phyloP scores from a whole-genome alignment of 768 basidiomycete genomes.

The Lepiota subincarnata region DNA sequence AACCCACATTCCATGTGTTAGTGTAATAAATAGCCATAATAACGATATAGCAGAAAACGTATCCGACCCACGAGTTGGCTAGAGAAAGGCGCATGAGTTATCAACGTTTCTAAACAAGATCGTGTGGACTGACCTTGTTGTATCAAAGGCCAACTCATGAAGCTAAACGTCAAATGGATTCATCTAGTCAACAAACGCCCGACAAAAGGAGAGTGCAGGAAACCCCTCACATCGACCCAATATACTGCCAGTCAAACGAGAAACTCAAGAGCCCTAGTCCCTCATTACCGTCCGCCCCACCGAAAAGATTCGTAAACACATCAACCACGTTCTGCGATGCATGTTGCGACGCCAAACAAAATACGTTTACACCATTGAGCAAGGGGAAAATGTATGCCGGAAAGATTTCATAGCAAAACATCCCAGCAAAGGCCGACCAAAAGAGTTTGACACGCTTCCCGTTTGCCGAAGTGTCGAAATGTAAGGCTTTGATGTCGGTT shows the following conservation, averaged over 20 bases:
- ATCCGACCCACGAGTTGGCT: slow-evolving; percentile 60
- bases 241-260: slow-evolving; percentile 70
- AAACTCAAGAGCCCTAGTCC: slow-evolving; percentile 58
- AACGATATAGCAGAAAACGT: slow-evolving; percentile 45
- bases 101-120: neutral
- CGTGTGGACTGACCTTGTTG: slow-evolving; percentile 45
- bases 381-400: slow-evolving; percentile 62
- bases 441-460: slow-evolving; percentile 47
- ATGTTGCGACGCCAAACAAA: slow-evolving; percentile 56
- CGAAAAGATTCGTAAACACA: slow-evolving; percentile 60
- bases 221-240: slow-evolving; percentile 37
- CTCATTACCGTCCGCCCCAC: slow-evolving; percentile 64
- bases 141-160: slow-evolving; percentile 48
- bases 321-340: slow-evolving; percentile 38
- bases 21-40: slow-evolving; percentile 58
- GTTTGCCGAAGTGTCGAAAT: slow-evolving; percentile 42
- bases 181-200: neutral
- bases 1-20: slow-evolving; percentile 55
- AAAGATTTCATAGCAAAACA: slow-evolving; percentile 51
- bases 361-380: slow-evolving; percentile 54
- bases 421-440: slow-evolving; percentile 45
- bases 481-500: slow-evolving; percentile 39
- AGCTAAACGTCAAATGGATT: slow-evolving; percentile 22
- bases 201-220: neutral
- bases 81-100: slow-evolving; percentile 4